phyloP scores from a whole-genome alignment of 2,329 filamentous ascomycete genomes.

The Parafenestella ontariensis region DNA sequence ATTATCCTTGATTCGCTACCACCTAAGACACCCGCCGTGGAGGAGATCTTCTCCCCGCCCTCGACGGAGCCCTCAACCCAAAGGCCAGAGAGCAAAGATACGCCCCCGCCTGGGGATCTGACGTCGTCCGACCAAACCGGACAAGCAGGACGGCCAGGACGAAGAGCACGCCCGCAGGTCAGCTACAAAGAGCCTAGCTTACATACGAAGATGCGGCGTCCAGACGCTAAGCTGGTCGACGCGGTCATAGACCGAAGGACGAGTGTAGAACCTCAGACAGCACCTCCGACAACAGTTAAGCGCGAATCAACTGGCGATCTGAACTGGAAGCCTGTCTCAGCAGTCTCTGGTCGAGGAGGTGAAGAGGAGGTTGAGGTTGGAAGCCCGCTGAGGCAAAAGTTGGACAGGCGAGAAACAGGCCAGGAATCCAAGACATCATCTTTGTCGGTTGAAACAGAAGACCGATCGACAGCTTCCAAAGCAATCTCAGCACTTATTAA shows the following conservation, averaged over 20 bases:
- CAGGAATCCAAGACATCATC: slow-evolving; percentile 26
- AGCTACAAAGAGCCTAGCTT: slow-evolving; percentile 60
- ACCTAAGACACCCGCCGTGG: slow-evolving; percentile 49
- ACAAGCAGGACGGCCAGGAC: slow-evolving; percentile 49
- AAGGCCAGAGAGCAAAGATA: slow-evolving; percentile 49
- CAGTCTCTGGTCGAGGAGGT: slow-evolving; percentile 16
- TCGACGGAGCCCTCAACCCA: slow-evolving; percentile 52
- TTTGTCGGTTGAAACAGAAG: slow-evolving; percentile 18
- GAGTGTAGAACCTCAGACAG: slow-evolving; percentile 33
- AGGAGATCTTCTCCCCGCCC: slow-evolving; percentile 53
- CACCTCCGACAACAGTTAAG: slow-evolving; percentile 36
- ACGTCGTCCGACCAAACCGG: slow-evolving; percentile 42
- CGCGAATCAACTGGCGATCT: slow-evolving; percentile 33
- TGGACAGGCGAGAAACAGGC: slow-evolving; percentile 26
- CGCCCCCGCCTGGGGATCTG: slow-evolving; percentile 53
- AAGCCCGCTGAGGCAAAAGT: slow-evolving; percentile 48
- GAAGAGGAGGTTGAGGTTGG: slow-evolving; percentile 40
- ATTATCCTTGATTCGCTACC: slow-evolving; percentile 47
- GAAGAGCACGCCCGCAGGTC: slow-evolving; percentile 55
- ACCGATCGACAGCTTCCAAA: slow-evolving; percentile 38
- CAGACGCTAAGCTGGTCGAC: slow-evolving; percentile 55
- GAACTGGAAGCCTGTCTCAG: slow-evolving; percentile 38
- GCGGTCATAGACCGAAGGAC: slow-evolving; percentile 47
- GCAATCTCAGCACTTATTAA: slow-evolving; percentile 45
- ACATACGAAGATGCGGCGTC: slow-evolving; percentile 58